These are phyloP conservation scores for Polygonum maritimum DNA, from an alignment of 148 eudicot genomes.

Conservation along the genomic window DNA sequence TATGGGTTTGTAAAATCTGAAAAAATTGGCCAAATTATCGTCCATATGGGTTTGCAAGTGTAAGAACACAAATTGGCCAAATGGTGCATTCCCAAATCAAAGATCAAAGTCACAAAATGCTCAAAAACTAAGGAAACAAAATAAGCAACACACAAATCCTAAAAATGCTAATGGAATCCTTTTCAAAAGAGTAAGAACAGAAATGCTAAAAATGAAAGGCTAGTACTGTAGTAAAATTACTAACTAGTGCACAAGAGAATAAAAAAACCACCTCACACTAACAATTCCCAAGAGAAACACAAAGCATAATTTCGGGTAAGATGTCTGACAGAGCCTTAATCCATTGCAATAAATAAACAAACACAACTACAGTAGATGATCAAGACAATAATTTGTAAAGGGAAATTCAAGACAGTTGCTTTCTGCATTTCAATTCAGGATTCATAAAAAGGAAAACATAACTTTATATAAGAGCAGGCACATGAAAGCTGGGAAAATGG, in stretches of 20 bases:
- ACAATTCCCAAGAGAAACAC: constrained; percentile 5
- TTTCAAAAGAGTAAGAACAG: background rate
- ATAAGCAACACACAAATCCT: background rate
- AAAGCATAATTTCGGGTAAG: background rate
- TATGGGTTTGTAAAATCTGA: constrained; percentile 91
- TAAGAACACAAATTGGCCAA: background rate
- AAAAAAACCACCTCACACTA: background rate
- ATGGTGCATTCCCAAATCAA: background rate
- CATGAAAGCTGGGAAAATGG: background rate
- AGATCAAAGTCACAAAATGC: background rate
- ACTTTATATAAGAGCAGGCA: background rate
- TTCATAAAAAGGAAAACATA: background rate
- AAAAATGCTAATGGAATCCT: background rate
- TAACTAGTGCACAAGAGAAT: background rate
- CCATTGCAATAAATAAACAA: constrained; percentile 6
- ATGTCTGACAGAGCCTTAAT: background rate
- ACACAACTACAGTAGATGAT: background rate
- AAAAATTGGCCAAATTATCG: background rate
- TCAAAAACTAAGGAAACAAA: background rate
- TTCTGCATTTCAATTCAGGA: background rate
- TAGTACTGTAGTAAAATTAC: background rate
- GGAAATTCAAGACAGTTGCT: background rate
- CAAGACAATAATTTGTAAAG: background rate
- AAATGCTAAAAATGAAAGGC: background rate
- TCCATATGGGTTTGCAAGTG: background rate